Evolutionary conservation across 1,284 basidiomycete genomes (phyloP), one percentile per base, ranked within the genome.

Genomic region (Tremellales sp.): DNA sequence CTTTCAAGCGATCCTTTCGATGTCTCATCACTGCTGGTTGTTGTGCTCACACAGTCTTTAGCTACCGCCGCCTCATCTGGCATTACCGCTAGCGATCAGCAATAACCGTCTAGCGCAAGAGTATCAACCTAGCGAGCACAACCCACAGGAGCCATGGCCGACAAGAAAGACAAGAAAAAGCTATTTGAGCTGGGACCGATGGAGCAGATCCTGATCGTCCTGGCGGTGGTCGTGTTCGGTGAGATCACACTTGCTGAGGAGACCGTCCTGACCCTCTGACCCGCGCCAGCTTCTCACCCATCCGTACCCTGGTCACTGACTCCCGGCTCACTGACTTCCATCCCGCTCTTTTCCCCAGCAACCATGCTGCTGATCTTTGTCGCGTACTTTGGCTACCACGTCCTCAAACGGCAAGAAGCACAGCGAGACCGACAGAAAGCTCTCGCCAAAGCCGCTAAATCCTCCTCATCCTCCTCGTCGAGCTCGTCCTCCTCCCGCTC

Each of bases 211-310:
- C 45, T 67, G 7, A 39, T 57, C 11, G 54, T 63, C 19, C 40
- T 67, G 10, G 19, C 64, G 12, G 51, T 65, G 29, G 61, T 65
- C 54, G 65, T 60, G 1, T 57, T 62, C 49, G 65, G 64, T 63
- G 41, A 57, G 54, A n/a, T 45, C 13, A 23, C 1, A 11, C 17
- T 8, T 22, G 33, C 3, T 19, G 11, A 12, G 3, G 31, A 29
- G 33, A 24, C n/a, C 8, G 22, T 13, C 31, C 39, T 43, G 40
- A 45, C 31, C 26, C 3, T 36, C 50, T 55, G 35, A 57, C 31
- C 13, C 13, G 22, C 15, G 17, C 33, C 26, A 57, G 56, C 52
- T 5, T 49, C 49, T 15, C 60, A 64, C 36, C 61, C 62, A 3
- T 61, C 64, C 0, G 33, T 63, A 25, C 61, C 63, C 2, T 63